phyloP scores from a whole-genome alignment of 768 basidiomycete genomes.

The Boletus bicolor region DNA sequence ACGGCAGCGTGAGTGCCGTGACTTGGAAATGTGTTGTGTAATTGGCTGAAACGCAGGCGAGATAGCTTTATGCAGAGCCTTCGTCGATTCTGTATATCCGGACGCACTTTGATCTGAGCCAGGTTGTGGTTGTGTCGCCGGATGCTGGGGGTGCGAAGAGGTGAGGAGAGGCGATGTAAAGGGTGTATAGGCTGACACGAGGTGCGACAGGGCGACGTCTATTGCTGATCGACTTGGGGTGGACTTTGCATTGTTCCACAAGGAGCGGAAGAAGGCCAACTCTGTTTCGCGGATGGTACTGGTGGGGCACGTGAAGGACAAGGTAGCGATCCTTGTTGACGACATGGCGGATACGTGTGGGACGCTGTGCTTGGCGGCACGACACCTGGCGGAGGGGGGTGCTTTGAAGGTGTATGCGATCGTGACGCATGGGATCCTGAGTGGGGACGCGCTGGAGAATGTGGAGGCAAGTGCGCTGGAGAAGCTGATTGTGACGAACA shows the following conservation, averaged over 20 bases:
- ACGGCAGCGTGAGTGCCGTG: conserved; percentile 47
- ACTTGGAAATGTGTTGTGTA: conserved; percentile 2
- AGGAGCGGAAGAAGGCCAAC: conserved; percentile 96
- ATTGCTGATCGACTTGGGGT: conserved; percentile 95
- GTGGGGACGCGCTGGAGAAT: conserved; percentile 78
- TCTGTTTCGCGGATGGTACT: conserved; percentile 94
- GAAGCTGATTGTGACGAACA: conserved; percentile 98
- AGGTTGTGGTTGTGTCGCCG: conserved; percentile 94
- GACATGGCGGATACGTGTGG: conserved; percentile 99
- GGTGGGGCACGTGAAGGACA: conserved; percentile 90
- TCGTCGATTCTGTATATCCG: conserved; percentile 94
- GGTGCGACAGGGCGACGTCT: conserved; percentile 76
- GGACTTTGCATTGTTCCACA: conserved; percentile 98
- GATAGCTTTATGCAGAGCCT: conserved; percentile 90
- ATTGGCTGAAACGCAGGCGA: conserved; percentile 20
- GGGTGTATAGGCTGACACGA: conserved; percentile 15
- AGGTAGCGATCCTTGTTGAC: conserved; percentile 93
- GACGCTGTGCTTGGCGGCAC: conserved; percentile 88
- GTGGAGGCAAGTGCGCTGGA: conserved; percentile 75
- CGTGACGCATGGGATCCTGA: conserved; percentile 95
- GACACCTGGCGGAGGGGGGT: conserved; percentile 85
- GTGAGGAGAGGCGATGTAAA: conserved; percentile 38
- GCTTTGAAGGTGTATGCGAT: conserved; percentile 84
- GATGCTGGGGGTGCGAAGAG: conserved; percentile 99
- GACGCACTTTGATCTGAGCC: conserved; percentile 76